Evolutionary conservation across 495 filamentous ascomycete genomes (phyloP), one percentile per base, ranked within the genome.

Genomic region (Xylaria grammica): DNA sequence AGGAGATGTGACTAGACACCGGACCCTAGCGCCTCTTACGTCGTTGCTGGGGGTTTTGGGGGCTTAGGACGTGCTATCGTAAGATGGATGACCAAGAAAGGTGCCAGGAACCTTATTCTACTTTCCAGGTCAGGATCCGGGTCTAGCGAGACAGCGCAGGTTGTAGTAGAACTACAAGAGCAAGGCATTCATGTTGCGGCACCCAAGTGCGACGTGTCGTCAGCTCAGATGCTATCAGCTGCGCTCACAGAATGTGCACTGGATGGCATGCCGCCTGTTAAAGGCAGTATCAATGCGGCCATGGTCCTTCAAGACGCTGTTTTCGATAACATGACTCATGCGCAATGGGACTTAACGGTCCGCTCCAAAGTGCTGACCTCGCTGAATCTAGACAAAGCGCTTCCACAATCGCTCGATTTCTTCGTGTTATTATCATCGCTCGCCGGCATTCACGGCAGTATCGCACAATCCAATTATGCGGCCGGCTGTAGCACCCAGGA

Each of bases 401-500:
- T 62, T 3, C 55, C 24, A 36, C 55, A 66, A n/a, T 34, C 29
- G 22, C 74, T 87, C 0, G 85, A 86, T 63, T 88, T 87, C 73
- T 87, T 88, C 69, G 65, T 86, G 32, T 70, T 77, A 19, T 72
- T 86, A 5, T 83, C 82, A 22, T 87, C 85, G 5, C 63, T 84
- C 0, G 70, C 80, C 4, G 82, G 78, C 13, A 67, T 81, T 1
- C 62, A 84, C 24, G 86, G 86, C 2, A 78, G 67, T 66, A 40
- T 71, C 42, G 75, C 76, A 0, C 85, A 88, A 67, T 72, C 81
- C 30, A 82, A 83, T 26, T 89, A 89, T 65, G 74, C 81, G 2
- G 84, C 84, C 2, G 84, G 78, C 19, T 84, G 83, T 67, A 78
- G 80, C 6, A 87, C 81, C 71, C 74, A 84, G 5, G 84, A 82